Conservation (phyloP, 2,329 filamentous ascomycete genomes). For the Trichoderma sp. region DNA sequence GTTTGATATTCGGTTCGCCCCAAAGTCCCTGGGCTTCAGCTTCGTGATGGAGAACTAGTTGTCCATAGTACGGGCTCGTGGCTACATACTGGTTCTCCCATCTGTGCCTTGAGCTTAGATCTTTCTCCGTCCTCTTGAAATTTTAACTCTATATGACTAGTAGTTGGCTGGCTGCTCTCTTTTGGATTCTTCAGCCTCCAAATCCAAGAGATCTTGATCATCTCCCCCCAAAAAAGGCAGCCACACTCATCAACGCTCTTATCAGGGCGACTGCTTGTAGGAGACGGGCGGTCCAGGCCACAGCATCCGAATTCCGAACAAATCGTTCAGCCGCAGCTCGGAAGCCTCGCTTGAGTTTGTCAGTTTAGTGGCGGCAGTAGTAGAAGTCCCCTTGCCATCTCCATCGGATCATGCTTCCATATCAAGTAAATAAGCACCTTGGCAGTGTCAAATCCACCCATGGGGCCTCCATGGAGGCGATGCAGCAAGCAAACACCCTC, state of each 20-base stretch:
- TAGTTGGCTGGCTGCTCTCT: not conserved
- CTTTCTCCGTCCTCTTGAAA: not conserved
- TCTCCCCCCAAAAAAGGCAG: not conserved
- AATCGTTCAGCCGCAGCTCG: conserved; percentile 21
- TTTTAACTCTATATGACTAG: conserved; percentile 1
- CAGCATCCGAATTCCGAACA: conserved; percentile 12
- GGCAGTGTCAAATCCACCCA: conserved; percentile 13
- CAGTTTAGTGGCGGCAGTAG: conserved; percentile 7
- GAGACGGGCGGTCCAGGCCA: not conserved
- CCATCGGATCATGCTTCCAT: conserved; percentile 15
- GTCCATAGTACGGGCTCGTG: not conserved
- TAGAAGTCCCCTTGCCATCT: not conserved
- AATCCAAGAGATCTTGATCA: not conserved
- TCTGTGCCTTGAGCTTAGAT: not conserved
- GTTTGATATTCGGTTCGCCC: not conserved
- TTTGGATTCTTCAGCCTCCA: not conserved
- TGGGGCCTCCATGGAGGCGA: not conserved
- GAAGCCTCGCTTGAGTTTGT: conserved; percentile 10
- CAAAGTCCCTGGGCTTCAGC: not conserved
- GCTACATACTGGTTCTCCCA: no score
- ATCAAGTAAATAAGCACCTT: conserved; percentile 11
- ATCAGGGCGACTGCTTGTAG: not conserved
- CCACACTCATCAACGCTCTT: not conserved
- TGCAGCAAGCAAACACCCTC: not conserved
- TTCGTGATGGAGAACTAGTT: not conserved